A percentile compares a stretch with the other conserved stretches of the same genome.
These are phyloP conservation scores for Cyclotella sp. DNA, from an alignment of 108 stramenopile genomes.

Conservation along the genomic window DNA sequence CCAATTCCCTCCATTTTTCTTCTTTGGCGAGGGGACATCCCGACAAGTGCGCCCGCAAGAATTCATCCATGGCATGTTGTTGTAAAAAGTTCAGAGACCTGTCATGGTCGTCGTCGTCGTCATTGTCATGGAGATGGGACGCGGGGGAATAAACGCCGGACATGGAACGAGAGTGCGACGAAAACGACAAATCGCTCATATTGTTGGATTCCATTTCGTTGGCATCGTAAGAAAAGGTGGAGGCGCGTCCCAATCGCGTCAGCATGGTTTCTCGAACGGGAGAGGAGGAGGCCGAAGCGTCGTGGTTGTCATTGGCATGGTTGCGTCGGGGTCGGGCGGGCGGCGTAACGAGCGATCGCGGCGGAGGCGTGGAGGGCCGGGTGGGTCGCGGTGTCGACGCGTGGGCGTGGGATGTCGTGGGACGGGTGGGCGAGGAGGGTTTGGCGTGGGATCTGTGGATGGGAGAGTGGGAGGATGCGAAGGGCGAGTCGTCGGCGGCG, in stretches of 20 bases:
- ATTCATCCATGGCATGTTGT: constrained; percentile 23
- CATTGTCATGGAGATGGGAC: neutral
- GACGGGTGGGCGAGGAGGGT: neutral
- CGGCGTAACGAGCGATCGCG: neutral
- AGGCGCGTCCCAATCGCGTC: neutral
- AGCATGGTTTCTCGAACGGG: constrained; percentile 6
- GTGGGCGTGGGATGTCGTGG: neutral
- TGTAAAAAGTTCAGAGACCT: constrained; percentile 6
- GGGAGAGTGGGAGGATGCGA: neutral
- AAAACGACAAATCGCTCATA: neutral
- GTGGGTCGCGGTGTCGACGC: neutral
- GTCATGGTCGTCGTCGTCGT: neutral
- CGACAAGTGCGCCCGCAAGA: neutral
- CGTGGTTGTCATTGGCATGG: neutral
- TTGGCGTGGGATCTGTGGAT: neutral
- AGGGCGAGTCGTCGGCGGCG: constrained; percentile 2
- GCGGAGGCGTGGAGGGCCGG: neutral
- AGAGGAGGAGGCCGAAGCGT: neutral
- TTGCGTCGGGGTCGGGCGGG: neutral
- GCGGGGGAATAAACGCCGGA: too few relatives aligned
- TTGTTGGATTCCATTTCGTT: neutral
- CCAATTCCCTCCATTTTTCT: constrained; percentile 30
- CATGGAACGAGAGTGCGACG: neutral
- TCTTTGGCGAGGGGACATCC: constrained; percentile 3
- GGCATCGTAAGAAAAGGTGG: neutral